Percentiles rank a stretch among this genome's conserved stretches.
These are phyloP conservation scores for Toxicodendron radicans DNA, from an alignment of 345 rosid genomes.

Conservation along the genomic window DNA sequence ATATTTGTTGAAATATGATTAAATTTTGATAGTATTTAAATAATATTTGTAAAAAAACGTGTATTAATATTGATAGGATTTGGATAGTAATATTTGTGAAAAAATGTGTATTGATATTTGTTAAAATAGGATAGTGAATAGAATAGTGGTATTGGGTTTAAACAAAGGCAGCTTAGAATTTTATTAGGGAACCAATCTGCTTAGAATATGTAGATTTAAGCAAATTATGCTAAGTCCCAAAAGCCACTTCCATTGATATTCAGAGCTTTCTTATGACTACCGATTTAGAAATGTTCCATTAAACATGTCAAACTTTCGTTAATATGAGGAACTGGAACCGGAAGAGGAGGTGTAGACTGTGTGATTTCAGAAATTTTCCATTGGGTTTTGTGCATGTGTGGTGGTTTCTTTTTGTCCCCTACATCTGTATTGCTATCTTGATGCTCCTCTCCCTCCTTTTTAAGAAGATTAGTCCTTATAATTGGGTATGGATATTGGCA, in stretches of 20 bases:
- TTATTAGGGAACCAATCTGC: too few species aligned
- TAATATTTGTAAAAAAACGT: too few species aligned
- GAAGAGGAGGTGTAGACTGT: neutral
- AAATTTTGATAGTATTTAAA: too few species aligned
- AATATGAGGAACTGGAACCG: neutral
- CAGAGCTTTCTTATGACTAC: neutral
- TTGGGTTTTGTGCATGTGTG: neutral
- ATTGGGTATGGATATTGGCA: neutral
- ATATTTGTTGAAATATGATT: too few species aligned
- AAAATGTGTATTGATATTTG: too few species aligned
- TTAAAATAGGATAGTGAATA: too few species aligned
- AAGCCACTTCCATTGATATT: neutral
- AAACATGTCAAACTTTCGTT: neutral
- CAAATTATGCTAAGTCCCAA: neutral
- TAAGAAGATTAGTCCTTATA: neutral
- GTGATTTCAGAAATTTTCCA: neutral
- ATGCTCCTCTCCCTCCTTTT: neutral
- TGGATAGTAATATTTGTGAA: too few species aligned
- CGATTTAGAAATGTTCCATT: neutral
- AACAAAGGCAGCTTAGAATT: too few species aligned
- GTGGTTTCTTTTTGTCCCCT: neutral
- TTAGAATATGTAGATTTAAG: neutral
- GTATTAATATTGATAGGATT: too few species aligned
- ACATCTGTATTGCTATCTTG: neutral
- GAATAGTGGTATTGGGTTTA: too few species aligned